These are phyloP conservation scores for Cyberlindnera maclurae DNA, from an alignment of 805 yeast species.

Conservation along the genomic window DNA sequence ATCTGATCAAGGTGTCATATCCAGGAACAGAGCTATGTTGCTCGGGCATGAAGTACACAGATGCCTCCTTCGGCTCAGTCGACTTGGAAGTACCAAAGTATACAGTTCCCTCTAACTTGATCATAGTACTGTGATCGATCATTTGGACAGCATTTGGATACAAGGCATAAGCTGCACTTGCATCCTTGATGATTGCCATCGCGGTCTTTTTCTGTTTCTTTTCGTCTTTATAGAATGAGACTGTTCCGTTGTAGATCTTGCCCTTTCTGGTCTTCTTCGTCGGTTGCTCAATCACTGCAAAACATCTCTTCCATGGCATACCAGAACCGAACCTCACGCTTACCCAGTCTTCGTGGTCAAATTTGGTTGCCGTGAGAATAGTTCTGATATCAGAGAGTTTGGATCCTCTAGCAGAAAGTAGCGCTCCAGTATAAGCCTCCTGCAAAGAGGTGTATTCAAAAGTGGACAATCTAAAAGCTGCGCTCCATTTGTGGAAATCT, in stretches of 20 bases:
- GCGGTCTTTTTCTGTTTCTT: constrained; percentile 64
- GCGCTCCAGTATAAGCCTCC: constrained; percentile 94
- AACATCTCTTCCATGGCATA: constrained; percentile 96
- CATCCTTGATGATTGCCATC: constrained; percentile 71
- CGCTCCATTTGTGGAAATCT: constrained; percentile 68
- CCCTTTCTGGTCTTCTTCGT: constrained; percentile 37
- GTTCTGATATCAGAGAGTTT: constrained; percentile 80
- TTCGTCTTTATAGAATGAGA: constrained; percentile 72
- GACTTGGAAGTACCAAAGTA: constrained; percentile 43
- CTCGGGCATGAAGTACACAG: constrained; percentile 78
- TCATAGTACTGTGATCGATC: constrained; percentile 81
- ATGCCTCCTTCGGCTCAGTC: constrained; percentile 45
- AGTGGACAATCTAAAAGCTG: constrained; percentile 72
- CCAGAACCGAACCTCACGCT: constrained; percentile 94
- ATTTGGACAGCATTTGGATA: constrained; percentile 80
- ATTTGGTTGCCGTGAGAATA: constrained; percentile 76
- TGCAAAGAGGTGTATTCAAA: constrained; percentile 81
- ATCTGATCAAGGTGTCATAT: constrained; percentile 77
- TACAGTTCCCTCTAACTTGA: constrained; percentile 82
- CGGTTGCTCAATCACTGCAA: constrained; percentile 79
- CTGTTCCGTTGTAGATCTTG: constrained; percentile 29
- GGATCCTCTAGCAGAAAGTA: constrained; percentile 87
- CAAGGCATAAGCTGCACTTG: constrained; percentile 76
- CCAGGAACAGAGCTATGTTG: constrained; percentile 78
- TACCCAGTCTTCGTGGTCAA: constrained; percentile 89